Base-by-base conservation (phyloP, 148 eudicot species). In the Chenopodium suecicum region DNA sequence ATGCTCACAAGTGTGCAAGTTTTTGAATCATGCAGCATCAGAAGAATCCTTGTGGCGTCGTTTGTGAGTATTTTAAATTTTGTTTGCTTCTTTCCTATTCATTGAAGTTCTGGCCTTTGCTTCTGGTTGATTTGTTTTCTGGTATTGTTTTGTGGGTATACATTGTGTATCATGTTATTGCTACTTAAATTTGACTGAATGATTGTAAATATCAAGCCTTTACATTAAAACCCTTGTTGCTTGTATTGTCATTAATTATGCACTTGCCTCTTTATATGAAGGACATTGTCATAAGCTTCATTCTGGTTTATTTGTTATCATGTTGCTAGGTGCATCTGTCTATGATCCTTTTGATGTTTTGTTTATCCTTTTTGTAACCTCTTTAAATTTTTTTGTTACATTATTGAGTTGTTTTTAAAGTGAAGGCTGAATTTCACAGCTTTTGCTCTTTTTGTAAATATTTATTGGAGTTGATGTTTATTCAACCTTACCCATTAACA, bases 21-120 rank as follows among this genome's bases (percentile, higher is more conserved):
- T 94, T 79, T 87, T 96, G 78, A 92, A 86, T 58, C 71, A 73
- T 87, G 91, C 85, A 47, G 90, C 99, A 82, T 85, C 97, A 27
- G 99, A 92, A 71, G 99, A 96, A 84, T 86, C 93, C 82, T 83
- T 96, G 82, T 96, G 99, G 99, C 97, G 95, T 84, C 97, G 92
- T 83, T 81, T 96, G 99, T 96, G 85, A 96, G 98, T 94, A 58
- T 25, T 23, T 23, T 32, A 27, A 2, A n/a, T 50, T 16, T 41
- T 46, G 13, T 32, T 74, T 46, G 41, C 17, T n/a, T 80, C 73
- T 75, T 46, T 19, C 63, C 20, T 64, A 1, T 58, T 32, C 17
- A 9, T 76, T 52, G 9, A 32, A 25, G 50, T 62, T 58, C 65
- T 2, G 32, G 5, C 34, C 34, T 20, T 70, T 63, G 77, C 76